Base-by-base conservation (phyloP, 352 stramenopile genomes). In the Phytophthora sojae region DNA sequence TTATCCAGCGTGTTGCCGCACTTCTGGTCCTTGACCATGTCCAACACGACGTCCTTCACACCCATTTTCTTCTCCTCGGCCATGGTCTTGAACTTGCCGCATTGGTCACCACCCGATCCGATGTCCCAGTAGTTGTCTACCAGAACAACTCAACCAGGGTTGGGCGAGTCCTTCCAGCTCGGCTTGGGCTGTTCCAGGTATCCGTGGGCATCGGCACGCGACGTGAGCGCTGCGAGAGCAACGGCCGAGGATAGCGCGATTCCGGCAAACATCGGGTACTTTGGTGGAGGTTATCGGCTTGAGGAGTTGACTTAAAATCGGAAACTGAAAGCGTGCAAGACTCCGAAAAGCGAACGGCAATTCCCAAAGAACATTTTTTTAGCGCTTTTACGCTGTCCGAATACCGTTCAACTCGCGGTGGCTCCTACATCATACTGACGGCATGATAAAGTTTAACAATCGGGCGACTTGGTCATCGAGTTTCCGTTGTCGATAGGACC, bases 1-100 rank as follows among this genome's bases (percentile, higher is more conserved):
- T 73, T 55, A 6, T 47, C 35, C 6, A 62, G 35, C 11, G 73
- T 78, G 61, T 79, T 59, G 12, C 77, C 77, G 50, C 77, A 84
- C 29, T 57, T 59, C 7, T 64, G 42, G 29, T 55, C 58, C 47
- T 56, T 29, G 21, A 61, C 65, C 74, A 72, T 76, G 19, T 73
- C 55, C 26, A 76, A 23, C 19, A 78, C 55, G 14, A 81, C 68
- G 52, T 77, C 74, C 4, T 70, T 70, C 9, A 81, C 61, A 4
- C 52, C 60, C 67, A 76, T 50, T 14, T 35, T 47, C 29, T 71
- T 71, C 55, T 77, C 44, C 35, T 58, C 53, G 1, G 71, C 65
- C 54, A 74, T 61, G 5, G 37, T 71, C 51, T 69, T 67, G 44
- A 68, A 77, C 17, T 37, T 60, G 6, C 59, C 65, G 5, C 67